Base-by-base conservation (phyloP, 2,329 filamentous ascomycete genomes). In the Neopestalotiopsis sp. region DNA sequence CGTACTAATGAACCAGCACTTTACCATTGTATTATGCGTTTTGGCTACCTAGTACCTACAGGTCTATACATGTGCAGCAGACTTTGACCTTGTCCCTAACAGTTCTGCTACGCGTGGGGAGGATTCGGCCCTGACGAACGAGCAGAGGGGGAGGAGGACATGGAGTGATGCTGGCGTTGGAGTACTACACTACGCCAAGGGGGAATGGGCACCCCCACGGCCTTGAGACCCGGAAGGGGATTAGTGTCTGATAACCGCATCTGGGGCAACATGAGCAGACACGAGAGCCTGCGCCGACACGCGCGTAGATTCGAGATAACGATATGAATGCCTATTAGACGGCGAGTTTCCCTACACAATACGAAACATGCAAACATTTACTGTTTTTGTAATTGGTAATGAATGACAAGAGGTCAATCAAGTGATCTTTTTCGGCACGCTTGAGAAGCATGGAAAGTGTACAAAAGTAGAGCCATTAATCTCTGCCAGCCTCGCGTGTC, bases 251-350 rank as follows among this genome's bases (percentile, higher is more conserved):
- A 60, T 67, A 67, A 38, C 59, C 45, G 45, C 45, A 52, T 52
- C 45, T 52, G 45, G 45, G 45, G 45, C 45, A 52, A 62, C 59
- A 62, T 9, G 32, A 20, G 59, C 59, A 34, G 34, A 52, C 34
- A 28, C 14, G 28, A 40, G 34, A 40, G 45, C 28, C 61, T 45
- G 38, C 40, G 38, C n/a, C 34, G 38, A 45, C 61, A 45, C 40
- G 61, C 40, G 61, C 61, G n/a, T 60, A 60, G n/a, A 24, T 24
- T 67, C 52, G 52, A 67, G 65, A 67, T 67, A 67, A 67, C 65
- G 56, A 67, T 38, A 56, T 67, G 65, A 24, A 45, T 67, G 65
- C 65, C 65, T 45, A 40, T 56, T 56, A 56, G 24, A 45, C n/a
- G 24, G 38, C 32, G n/a, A 9, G 14, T 14, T 40, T 38, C 34